Percentiles rank a stretch among this genome's conserved stretches.
These are phyloP conservation scores for Ustilaginoidea virens DNA, from an alignment of 2,329 filamentous ascomycete genomes.

Conservation along the genomic window DNA sequence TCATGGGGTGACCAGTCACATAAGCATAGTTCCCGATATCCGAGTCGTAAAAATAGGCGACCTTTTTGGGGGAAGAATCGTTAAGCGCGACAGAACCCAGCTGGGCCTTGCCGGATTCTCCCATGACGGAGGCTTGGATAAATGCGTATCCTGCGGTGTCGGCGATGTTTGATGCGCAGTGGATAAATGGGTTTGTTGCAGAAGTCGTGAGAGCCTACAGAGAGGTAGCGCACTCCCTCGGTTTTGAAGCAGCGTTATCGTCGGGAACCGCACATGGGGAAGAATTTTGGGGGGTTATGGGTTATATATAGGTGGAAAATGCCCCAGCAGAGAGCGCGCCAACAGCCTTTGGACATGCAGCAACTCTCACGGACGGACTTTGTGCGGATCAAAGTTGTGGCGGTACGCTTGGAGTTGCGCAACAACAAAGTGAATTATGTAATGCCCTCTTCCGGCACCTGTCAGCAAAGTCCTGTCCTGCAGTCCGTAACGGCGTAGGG, in stretches of 20 bases:
- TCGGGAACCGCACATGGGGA: no score
- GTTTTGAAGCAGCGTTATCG: no score
- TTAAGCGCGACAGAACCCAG: constrained; percentile 32
- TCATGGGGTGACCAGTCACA: constrained; percentile 95
- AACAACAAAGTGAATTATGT: no score
- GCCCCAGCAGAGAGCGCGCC: constrained; percentile 3
- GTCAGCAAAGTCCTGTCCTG: no score
- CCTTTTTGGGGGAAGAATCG: constrained; percentile 50
- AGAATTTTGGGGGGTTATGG: not conserved
- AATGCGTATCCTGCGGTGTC: no score
- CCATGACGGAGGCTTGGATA: constrained; percentile 17
- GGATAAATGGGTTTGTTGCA: no score
- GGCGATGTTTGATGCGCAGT: no score
- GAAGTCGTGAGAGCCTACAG: no score
- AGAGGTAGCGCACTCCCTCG: no score
- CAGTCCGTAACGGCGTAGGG: not conserved
- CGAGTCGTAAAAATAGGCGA: constrained; percentile 97
- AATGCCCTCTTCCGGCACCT: no score
- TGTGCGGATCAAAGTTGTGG: constrained; percentile 17
- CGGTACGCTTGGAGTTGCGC: constrained; percentile 9
- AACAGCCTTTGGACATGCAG: not conserved
- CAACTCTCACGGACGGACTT: constrained; percentile 1
- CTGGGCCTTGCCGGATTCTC: constrained; percentile 17
- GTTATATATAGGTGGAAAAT: not conserved
- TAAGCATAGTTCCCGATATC: constrained; percentile 98